phyloP scores from a whole-genome alignment of 345 rosid species.

The Iberis pinnata region DNA sequence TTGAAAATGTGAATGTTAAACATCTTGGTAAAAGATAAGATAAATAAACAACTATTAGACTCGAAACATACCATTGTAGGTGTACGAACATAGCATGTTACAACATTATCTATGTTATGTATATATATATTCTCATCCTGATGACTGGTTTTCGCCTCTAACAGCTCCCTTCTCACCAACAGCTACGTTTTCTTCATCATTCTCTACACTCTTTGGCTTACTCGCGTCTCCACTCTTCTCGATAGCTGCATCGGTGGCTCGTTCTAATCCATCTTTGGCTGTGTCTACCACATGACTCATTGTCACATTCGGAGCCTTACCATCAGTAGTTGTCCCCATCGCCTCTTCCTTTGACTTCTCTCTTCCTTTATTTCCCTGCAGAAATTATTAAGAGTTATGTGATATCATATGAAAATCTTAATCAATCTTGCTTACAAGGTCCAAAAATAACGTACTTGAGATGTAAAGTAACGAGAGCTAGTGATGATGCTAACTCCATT shows the following conservation, averaged over 20 bases:
- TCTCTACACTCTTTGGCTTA: constrained; percentile 2
- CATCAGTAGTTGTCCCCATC: constrained; percentile 31
- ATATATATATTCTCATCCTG: constrained; percentile 15
- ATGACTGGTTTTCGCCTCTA: constrained; percentile 21
- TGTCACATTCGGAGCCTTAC: constrained; percentile 28
- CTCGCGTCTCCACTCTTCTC: constrained; percentile 21
- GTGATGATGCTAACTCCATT: constrained; percentile 8
- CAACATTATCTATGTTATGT: not conserved
- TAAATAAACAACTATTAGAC: too few species aligned
- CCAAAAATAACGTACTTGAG: constrained; percentile 6
- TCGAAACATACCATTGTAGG: too few species aligned
- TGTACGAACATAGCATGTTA: not conserved
- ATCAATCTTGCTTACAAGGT: too few species aligned
- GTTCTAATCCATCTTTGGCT: constrained; percentile 17
- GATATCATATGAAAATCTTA: too few species aligned
- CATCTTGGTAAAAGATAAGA: too few species aligned
- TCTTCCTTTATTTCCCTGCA: constrained; percentile 9
- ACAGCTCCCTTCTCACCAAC: constrained; percentile 17
- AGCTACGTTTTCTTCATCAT: constrained; percentile 14
- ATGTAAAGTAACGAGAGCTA: constrained; percentile 22
- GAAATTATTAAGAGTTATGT: not conserved
- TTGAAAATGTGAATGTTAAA: constrained; percentile 18
- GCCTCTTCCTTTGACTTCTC: constrained; percentile 16
- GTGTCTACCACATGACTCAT: constrained; percentile 18
- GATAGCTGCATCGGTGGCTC: constrained; percentile 21